A percentile compares a stretch with the other conserved stretches of the same genome.
Conservation (phyloP, 1,284 basidiomycete genomes). For the Grifola frondosa region DNA sequence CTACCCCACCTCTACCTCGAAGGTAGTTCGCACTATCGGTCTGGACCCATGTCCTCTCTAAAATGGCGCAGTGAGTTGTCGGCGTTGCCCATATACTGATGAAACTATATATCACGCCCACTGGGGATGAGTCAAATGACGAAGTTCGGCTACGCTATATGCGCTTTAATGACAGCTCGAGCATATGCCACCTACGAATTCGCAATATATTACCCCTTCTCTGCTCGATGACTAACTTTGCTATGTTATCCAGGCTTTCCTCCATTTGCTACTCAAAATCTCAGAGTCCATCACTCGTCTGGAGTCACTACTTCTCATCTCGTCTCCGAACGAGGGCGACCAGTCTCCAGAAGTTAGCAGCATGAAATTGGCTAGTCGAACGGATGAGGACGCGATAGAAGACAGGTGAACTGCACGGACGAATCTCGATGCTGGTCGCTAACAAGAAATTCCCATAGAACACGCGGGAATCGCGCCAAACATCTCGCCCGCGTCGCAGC, state of each 20-base stretch:
- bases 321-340: slow-evolving; percentile 47
- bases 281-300: slow-evolving; percentile 84
- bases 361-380: slow-evolving; percentile 28
- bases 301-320: slow-evolving; percentile 76
- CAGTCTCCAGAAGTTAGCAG: slow-evolving; percentile 32
- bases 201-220: background rate
- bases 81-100: no score
- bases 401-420: slow-evolving; percentile 37
- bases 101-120: no score
- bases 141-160: no score
- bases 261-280: slow-evolving; percentile 84
- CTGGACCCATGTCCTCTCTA: no score
- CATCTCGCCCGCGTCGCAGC: slow-evolving; percentile 82
- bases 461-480: slow-evolving; percentile 71
- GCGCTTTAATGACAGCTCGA: no score
- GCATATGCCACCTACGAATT: no score
- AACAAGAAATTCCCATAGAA: slow-evolving; percentile 35
- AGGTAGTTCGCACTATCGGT: background rate
- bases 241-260: slow-evolving; percentile 53
- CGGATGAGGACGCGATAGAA: slow-evolving; percentile 31
- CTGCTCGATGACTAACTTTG: background rate
- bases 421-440: background rate
- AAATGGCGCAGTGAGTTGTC: no score
- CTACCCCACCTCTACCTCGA: no score
- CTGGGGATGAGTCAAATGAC: no score